Conservation (phyloP, 805 yeast species). For the Yarrowia porcina region DNA sequence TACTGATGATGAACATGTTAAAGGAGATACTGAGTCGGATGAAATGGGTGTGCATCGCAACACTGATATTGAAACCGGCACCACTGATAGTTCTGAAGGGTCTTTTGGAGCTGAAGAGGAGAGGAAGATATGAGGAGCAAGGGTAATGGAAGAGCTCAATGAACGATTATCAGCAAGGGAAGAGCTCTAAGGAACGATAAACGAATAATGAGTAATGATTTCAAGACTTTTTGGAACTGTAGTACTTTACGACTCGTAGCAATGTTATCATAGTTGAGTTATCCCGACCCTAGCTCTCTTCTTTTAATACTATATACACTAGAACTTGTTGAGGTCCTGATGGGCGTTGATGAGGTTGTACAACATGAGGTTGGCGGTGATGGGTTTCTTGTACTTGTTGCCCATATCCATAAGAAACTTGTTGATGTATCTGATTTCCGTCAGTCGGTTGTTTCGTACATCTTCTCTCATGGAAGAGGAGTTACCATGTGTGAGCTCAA, state of each 20-base stretch:
- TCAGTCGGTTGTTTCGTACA: conserved; percentile 48
- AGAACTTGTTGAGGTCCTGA: neutral
- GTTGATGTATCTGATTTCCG: conserved; percentile 81
- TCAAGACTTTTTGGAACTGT: too few species aligned
- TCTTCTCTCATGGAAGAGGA: conserved; percentile 74
- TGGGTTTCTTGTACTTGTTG: conserved; percentile 41
- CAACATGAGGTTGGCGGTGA: conserved; percentile 49
- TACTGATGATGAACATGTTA: neutral
- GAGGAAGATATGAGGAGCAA: neutral
- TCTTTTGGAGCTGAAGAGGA: neutral
- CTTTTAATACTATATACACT: neutral
- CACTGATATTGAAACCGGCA: neutral
- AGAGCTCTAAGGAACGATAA: too few species aligned
- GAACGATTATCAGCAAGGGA: too few species aligned
- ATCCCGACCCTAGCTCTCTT: too few species aligned
- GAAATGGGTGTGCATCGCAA: neutral
- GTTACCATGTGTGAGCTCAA: conserved; percentile 52
- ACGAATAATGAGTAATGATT: neutral
- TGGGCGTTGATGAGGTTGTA: conserved; percentile 43
- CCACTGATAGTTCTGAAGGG: neutral
- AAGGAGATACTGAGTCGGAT: neutral
- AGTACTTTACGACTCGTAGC: too few species aligned
- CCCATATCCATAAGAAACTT: conserved; percentile 70
- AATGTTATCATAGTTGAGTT: too few species aligned
- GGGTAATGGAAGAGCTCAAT: too few species aligned